Base-by-base conservation (phyloP, 169 alveolate genomes). In the Theileria annulata region DNA sequence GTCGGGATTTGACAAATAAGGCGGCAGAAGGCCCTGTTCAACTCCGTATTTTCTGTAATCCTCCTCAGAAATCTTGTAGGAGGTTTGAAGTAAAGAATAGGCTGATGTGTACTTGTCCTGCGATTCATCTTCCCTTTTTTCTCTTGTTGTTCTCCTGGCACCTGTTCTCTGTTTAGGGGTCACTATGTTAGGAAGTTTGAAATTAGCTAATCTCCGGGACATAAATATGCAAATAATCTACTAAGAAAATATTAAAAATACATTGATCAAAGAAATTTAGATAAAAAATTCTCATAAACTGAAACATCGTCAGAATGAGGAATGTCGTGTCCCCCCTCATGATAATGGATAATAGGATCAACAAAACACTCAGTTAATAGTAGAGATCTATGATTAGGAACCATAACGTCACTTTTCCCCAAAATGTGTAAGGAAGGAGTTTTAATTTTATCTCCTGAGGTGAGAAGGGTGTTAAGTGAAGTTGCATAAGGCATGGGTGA, bases 11-110 rank as follows among this genome's bases (percentile, higher is more conserved):
- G 74, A 71, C 73, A 84, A 47, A 37, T 84, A 77, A 56, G 68
- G 62, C 12, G 90, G 84, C 23, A 84, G 63, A 27, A 77, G 35
- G 15, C 87, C 87, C 30, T 84, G 64, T 56, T 51, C 31, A 13
- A 84, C 87, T 23, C 90, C 90, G 23, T 84, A 84, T 33, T 84
- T 72, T 63, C 90, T 84, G 68, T 77, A 84, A 13, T 64, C 72
- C 31, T 78, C 84, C 59, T 84, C 90, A n/a, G 90, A 19, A 23
- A 84, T 77, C 23, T 77, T 62, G 25, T 69, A 77, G 27, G 69
- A 73, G 47, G 90, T 77, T 63, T 70, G 27, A 21, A 84, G 54
- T 62, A 84, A 70, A 17, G 87, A 67, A 47, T 70, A 59, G 3
- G 87, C 77, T 9, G 90, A 68, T 68, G 75, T 62, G 77, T 69